A percentile compares a stretch with the other conserved stretches of the same genome.
Conservation (phyloP, 1,284 basidiomycete species). For the Boletus semigastroideus region DNA sequence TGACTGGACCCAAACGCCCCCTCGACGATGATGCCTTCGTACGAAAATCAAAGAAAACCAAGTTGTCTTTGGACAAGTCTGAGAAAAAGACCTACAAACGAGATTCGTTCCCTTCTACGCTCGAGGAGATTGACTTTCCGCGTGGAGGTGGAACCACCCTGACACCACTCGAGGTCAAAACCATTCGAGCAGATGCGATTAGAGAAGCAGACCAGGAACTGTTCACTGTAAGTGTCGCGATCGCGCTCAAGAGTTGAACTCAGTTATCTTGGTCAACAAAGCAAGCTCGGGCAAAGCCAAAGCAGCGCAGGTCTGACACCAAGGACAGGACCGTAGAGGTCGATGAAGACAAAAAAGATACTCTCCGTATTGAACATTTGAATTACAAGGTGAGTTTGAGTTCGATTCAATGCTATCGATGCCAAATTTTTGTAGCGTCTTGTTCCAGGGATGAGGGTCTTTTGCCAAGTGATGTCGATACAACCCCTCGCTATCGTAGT, state of each 20-base stretch:
- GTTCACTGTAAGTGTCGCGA: conserved; percentile 52
- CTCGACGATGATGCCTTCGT: conserved; percentile 51
- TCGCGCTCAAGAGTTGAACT: conserved; percentile 7
- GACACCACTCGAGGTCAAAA: conserved; percentile 90
- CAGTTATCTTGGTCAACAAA: conserved; percentile 16
- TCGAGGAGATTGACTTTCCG: conserved; percentile 91
- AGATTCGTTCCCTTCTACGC: conserved; percentile 30
- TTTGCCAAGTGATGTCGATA: conserved; percentile 85
- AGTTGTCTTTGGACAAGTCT: conserved; percentile 32
- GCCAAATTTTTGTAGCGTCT: conserved; percentile 59
- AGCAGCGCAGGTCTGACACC: conserved; percentile 52
- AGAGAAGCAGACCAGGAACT: conserved; percentile 83
- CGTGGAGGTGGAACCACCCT: conserved; percentile 84
- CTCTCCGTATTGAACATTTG: conserved; percentile 82
- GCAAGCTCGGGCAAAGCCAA: conserved; percentile 18
- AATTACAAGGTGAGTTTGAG: conserved; percentile 78
- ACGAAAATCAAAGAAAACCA: conserved; percentile 58
- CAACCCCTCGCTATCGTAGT: conserved; percentile 90
- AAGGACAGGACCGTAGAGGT: conserved; percentile 35
- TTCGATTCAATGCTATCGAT: neutral
- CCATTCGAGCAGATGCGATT: conserved; percentile 80
- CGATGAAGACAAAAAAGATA: conserved; percentile 39
- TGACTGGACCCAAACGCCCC: conserved; percentile 57
- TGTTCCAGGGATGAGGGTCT: conserved; percentile 79
- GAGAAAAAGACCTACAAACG: conserved; percentile 29